phyloP scores from a whole-genome alignment of 2,329 filamentous ascomycete species.

The Claviceps africana region DNA sequence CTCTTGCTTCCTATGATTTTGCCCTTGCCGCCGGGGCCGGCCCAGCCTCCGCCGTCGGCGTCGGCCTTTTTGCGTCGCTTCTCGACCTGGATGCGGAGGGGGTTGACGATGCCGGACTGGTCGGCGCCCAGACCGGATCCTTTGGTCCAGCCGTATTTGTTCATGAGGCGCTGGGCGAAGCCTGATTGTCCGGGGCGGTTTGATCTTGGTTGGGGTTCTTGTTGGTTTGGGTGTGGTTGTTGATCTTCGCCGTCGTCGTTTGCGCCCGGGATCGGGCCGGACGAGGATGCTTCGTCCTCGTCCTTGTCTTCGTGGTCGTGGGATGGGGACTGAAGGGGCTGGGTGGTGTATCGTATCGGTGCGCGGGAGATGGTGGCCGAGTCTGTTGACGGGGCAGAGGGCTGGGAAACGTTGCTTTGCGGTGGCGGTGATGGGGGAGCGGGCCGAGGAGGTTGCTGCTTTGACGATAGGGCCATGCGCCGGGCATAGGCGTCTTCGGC shows the following conservation, averaged over 20 bases:
- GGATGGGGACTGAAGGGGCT: conserved; percentile 9
- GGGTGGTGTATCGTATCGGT: conserved; percentile 56
- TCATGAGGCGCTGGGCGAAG: conserved; percentile 79
- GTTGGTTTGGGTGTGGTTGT: conserved; percentile 15
- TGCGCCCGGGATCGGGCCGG: conserved; percentile 33
- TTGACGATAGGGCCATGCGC: conserved; percentile 43
- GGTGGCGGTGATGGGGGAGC: conserved; percentile 14
- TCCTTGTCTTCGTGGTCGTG: conserved; percentile 24
- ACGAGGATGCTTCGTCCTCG: conserved; percentile 25
- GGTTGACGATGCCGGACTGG: conserved; percentile 69
- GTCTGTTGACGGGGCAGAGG: conserved; percentile 26
- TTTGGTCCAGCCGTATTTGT: conserved; percentile 86
- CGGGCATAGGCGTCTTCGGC: conserved; percentile 58
- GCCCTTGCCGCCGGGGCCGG: conserved; percentile 52
- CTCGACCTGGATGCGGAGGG: conserved; percentile 70
- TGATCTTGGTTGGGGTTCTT: conserved; percentile 34
- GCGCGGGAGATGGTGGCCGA: conserved; percentile 59
- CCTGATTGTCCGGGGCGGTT: conserved; percentile 65
- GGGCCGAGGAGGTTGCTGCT: conserved; percentile 20
- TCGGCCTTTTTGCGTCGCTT: conserved; percentile 71
- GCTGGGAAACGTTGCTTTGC: conserved; percentile 20
- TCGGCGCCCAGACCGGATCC: conserved; percentile 77
- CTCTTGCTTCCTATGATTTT: conserved; percentile 69
- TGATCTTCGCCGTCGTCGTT: conserved; percentile 9
- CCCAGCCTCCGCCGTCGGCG: conserved; percentile 65